Percentiles rank a stretch among this genome's conserved stretches.
Conservation (phyloP, 495 filamentous ascomycete species). For the Penicillium silybi region DNA sequence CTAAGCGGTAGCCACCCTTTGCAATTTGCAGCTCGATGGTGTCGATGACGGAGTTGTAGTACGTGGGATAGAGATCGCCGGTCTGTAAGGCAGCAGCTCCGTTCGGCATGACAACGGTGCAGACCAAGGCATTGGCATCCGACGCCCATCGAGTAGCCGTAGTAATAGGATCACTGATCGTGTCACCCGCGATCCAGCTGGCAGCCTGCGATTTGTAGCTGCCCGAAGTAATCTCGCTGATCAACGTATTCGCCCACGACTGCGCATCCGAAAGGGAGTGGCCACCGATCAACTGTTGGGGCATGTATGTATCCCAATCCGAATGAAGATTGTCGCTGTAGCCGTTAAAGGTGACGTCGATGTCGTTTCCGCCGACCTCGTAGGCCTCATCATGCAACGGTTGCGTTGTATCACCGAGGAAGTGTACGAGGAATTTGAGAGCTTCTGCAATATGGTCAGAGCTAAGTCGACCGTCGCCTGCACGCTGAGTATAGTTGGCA, state of each 20-base stretch:
- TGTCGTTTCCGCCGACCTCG: slow-evolving; percentile 55
- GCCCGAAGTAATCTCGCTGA: slow-evolving; percentile 43
- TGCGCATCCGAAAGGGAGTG: slow-evolving; percentile 28
- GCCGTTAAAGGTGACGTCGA: slow-evolving; percentile 53
- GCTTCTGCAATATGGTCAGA: slow-evolving; percentile 24
- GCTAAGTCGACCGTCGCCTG: slow-evolving; percentile 18
- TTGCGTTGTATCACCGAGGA: slow-evolving; percentile 60
- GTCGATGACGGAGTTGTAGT: slow-evolving; percentile 54
- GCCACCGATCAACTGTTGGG: slow-evolving; percentile 49
- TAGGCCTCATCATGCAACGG: slow-evolving; percentile 60
- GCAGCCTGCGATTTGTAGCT: slow-evolving; percentile 40
- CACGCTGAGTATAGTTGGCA: slow-evolving; percentile 48
- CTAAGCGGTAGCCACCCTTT: slow-evolving; percentile 68
- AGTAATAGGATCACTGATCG: slow-evolving; percentile 29
- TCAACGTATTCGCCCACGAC: slow-evolving; percentile 32
- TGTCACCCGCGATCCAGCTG: slow-evolving; percentile 47
- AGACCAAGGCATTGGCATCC: slow-evolving; percentile 56
- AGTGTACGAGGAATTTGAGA: slow-evolving; percentile 54
- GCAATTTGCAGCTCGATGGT: slow-evolving; percentile 71
- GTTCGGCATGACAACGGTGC: slow-evolving; percentile 45
- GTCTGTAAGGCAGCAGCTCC: slow-evolving; percentile 20
- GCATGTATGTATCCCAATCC: slow-evolving; percentile 63
- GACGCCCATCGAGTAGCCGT: slow-evolving; percentile 51
- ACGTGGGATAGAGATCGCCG: slow-evolving; percentile 37
- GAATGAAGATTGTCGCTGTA: slow-evolving; percentile 57